Percentiles rank a stretch among this genome's conserved stretches.
Evolutionary conservation across 352 stramenopile genomes (phyloP).

Genomic region (Pythium rhizo-oryzae): DNA sequence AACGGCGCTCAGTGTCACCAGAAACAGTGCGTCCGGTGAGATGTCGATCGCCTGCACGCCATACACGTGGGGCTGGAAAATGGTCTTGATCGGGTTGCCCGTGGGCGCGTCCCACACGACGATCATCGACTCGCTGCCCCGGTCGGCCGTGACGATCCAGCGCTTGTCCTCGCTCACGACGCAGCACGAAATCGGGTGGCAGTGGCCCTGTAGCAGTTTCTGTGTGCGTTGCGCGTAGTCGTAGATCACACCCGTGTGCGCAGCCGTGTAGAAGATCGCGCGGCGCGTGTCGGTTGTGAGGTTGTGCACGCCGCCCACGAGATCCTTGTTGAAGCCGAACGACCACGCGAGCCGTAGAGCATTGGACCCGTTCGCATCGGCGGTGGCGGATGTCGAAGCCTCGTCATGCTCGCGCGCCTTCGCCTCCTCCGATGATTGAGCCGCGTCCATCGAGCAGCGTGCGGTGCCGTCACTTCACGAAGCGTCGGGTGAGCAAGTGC

Average conservation of each 20-base stretch:
- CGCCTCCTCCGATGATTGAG: neutral
- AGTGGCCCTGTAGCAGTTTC: slow-evolving; percentile 90
- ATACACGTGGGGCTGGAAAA: slow-evolving; percentile 81
- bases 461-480: neutral
- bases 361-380: slow-evolving; percentile 33
- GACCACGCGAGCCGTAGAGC: slow-evolving; percentile 79
- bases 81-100: slow-evolving; percentile 90
- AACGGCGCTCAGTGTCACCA: slow-evolving; percentile 81
- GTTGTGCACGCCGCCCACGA: slow-evolving; percentile 87
- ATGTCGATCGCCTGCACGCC: slow-evolving; percentile 90
- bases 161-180: slow-evolving; percentile 92
- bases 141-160: slow-evolving; percentile 92
- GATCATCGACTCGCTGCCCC: slow-evolving; percentile 87
- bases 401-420: neutral
- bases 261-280: slow-evolving; percentile 90
- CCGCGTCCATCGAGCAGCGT: neutral
- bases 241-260: slow-evolving; percentile 93
- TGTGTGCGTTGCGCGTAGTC: slow-evolving; percentile 90
- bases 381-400: neutral
- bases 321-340: slow-evolving; percentile 93
- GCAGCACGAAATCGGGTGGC: slow-evolving; percentile 90
- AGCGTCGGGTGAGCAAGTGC: neutral
- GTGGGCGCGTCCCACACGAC: slow-evolving; percentile 91
- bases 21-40: slow-evolving; percentile 86
- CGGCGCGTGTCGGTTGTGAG: slow-evolving; percentile 67